Conservation (phyloP, 2,329 filamentous ascomycete species). For the Colletotrichum chlorophyti region DNA sequence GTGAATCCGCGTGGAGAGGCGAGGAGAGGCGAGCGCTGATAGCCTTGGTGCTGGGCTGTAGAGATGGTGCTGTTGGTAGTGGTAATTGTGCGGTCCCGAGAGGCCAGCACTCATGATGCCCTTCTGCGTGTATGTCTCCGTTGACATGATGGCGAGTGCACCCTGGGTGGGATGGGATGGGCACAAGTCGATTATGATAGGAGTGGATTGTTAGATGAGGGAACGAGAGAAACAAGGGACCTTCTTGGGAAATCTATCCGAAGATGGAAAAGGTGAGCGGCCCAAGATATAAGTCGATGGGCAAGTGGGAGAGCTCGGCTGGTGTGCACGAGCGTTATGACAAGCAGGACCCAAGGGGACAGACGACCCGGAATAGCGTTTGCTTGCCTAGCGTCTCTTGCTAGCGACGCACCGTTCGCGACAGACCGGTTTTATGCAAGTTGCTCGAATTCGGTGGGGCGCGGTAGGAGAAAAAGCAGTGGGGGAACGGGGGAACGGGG, state of each 20-base stretch:
- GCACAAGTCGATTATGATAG: background rate
- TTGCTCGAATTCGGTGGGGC: background rate
- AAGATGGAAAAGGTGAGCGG: conserved; percentile 5
- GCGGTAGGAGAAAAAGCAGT: background rate
- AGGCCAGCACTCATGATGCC: conserved; percentile 24
- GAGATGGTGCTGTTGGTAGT: conserved; percentile 18
- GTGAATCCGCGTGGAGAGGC: conserved; percentile 6
- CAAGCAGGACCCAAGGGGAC: conserved; percentile 14
- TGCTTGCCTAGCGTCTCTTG: conserved; percentile 19
- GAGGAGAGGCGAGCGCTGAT: conserved; percentile 20
- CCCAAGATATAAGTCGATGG: conserved; percentile 28
- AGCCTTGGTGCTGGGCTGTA: conserved; percentile 26
- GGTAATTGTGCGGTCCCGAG: conserved; percentile 25
- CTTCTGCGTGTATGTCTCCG: conserved; percentile 25
- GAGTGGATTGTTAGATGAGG: background rate
- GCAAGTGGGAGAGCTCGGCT: background rate
- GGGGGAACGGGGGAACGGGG: background rate
- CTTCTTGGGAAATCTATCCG: conserved; percentile 7
- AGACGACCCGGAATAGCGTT: conserved; percentile 12
- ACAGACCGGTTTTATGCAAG: conserved; percentile 25
- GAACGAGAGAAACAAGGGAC: background rate
- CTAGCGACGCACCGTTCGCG: conserved; percentile 28
- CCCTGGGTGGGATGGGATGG: background rate
- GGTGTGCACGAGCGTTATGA: conserved; percentile 29
- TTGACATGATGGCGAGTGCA: conserved; percentile 18